Evolutionary conservation across 73 alveolate genomes (phyloP).

Genomic region (Tetrahymena malaccensis): DNA sequence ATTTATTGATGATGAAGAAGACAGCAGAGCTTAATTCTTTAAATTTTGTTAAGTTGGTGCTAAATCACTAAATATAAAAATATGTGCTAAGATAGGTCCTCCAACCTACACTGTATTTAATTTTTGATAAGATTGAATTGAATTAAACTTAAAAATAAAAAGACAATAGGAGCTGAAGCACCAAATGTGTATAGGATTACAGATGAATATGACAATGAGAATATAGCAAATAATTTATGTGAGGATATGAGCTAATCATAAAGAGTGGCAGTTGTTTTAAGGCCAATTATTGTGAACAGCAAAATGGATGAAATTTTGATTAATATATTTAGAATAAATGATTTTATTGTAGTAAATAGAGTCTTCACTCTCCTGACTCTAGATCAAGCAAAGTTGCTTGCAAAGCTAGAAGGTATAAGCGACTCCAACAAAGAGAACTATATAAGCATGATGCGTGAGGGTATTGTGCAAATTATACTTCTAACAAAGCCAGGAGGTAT

Average conservation of each 20-base stretch:
- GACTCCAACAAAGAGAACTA: neutral
- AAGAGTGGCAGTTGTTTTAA: neutral
- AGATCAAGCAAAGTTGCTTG: neutral
- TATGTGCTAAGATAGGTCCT: neutral
- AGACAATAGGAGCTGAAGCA: neutral
- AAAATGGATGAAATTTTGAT: neutral
- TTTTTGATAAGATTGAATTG: neutral
- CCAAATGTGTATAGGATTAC: neutral
- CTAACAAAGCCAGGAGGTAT: neutral
- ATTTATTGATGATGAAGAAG: neutral
- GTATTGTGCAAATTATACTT: neutral
- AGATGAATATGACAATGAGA: neutral
- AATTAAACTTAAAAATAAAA: neutral
- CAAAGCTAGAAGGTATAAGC: neutral
- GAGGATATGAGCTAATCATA: neutral
- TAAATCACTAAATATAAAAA: neutral
- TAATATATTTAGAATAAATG: neutral
- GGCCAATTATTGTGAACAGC: neutral
- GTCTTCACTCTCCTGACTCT: neutral
- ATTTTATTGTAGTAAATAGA: neutral
- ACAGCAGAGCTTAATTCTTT: neutral
- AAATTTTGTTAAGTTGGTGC: neutral
- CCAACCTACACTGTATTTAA: neutral
- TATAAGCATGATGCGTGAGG: neutral
- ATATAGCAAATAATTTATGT: neutral